Conservation (phyloP, 1,284 basidiomycete species). For the Exobasidium rhododendri region DNA sequence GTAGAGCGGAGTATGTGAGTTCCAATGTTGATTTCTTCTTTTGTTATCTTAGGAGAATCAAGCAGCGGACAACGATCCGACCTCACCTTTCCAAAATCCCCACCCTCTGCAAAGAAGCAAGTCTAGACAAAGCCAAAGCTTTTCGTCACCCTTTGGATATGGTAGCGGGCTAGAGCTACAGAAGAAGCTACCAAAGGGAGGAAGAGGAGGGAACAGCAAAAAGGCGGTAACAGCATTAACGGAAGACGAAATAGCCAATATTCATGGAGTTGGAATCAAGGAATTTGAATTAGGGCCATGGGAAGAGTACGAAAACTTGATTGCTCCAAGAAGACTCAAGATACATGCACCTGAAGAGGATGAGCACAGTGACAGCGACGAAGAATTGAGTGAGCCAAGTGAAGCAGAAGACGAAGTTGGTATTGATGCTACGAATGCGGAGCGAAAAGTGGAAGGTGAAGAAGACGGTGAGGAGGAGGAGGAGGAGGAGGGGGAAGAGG, state of each 20-base stretch:
- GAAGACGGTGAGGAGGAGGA: slow-evolving; percentile 7
- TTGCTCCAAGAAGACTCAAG: slow-evolving; percentile 4
- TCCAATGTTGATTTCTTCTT: no score
- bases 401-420: background rate
- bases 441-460: background rate
- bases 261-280: background rate
- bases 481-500: slow-evolving; percentile 7
- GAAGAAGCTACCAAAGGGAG: background rate
- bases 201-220: no score
- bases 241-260: background rate
- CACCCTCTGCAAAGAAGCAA: background rate
- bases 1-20: no score
- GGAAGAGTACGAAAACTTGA: slow-evolving; percentile 11
- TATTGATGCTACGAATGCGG: background rate
- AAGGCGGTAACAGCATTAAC: background rate
- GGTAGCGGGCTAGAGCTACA: background rate
- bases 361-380: background rate
- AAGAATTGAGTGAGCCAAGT: slow-evolving; percentile 4
- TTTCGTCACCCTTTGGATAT: background rate
- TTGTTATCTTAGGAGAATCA: background rate
- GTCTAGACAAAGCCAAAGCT: background rate
- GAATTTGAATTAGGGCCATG: slow-evolving; percentile 13
- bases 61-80: background rate
- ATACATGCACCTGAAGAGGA: slow-evolving; percentile 9
- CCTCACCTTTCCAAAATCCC: background rate